phyloP scores from a whole-genome alignment of 1,284 basidiomycete species.

The Puccinia novopanici region DNA sequence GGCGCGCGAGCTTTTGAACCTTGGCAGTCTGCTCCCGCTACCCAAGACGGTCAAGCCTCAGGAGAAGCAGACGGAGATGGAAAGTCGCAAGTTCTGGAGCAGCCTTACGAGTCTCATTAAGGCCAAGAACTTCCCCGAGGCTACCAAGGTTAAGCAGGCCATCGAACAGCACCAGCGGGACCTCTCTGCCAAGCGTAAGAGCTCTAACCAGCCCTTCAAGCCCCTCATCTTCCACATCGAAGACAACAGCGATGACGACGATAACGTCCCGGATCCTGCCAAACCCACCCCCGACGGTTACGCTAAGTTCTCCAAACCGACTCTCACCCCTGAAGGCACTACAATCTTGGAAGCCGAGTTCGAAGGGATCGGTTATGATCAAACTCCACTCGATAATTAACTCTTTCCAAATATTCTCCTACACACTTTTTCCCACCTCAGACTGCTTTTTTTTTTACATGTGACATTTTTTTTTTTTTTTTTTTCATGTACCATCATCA shows the following conservation, averaged over 20 bases:
- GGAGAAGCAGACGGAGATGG: constrained; percentile 73
- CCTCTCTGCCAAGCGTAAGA: constrained; percentile 70
- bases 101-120: constrained; percentile 74
- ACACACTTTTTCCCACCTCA: too few species aligned
- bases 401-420: too few species aligned
- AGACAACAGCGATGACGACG: too few species aligned
- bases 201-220: constrained; percentile 5
- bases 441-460: too few species aligned
- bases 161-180: constrained; percentile 91
- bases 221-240: constrained; percentile 24
- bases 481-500: too few species aligned
- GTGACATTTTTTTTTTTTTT: too few species aligned
- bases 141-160: constrained; percentile 78
- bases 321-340: neutral
- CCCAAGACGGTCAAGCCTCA: constrained; percentile 80
- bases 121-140: constrained; percentile 82
- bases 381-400: too few species aligned
- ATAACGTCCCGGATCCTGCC: neutral
- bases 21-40: too few species aligned
- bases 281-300: neutral
- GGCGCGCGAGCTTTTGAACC: constrained; percentile 66
- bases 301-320: constrained; percentile 9
- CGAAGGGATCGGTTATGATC: constrained; percentile 7
- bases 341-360: constrained; percentile 26
- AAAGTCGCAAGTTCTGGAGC: constrained; percentile 87